Conservation (phyloP, 2,329 filamentous ascomycete genomes). For the Dothistroma pini region DNA sequence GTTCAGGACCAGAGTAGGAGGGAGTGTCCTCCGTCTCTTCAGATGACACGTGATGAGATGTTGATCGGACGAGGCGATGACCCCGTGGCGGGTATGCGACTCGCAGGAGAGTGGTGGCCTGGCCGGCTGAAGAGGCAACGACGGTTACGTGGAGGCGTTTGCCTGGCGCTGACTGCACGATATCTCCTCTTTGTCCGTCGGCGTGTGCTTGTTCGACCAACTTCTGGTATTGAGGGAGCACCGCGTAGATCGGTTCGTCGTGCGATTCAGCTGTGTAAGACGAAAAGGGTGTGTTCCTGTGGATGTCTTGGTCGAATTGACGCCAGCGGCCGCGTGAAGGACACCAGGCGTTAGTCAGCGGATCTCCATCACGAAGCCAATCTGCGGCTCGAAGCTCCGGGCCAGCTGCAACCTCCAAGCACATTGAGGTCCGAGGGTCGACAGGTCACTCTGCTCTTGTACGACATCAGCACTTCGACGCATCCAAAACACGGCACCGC, state of each 20-base stretch:
- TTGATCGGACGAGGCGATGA: neutral
- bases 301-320: neutral
- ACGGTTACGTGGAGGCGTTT: conserved; percentile 2
- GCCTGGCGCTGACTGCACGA: neutral
- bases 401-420: no score
- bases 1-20: neutral
- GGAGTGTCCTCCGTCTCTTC: neutral
- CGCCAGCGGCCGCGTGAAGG: no score
- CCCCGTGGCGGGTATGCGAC: neutral
- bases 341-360: no score
- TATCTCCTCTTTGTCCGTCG: neutral
- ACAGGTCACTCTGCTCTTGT: no score
- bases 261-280: neutral
- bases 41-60: neutral
- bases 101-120: neutral
- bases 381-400: no score
- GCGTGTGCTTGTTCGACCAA: neutral
- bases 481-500: neutral
- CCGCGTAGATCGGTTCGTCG: neutral
- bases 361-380: no score
- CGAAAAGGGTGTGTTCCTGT: neutral
- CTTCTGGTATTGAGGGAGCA: neutral
- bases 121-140: neutral
- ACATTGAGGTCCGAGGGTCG: no score
- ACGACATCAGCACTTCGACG: no score